Base-by-base conservation (phyloP, 352 stramenopile genomes). In the Phytophthora pseudosyringae region DNA sequence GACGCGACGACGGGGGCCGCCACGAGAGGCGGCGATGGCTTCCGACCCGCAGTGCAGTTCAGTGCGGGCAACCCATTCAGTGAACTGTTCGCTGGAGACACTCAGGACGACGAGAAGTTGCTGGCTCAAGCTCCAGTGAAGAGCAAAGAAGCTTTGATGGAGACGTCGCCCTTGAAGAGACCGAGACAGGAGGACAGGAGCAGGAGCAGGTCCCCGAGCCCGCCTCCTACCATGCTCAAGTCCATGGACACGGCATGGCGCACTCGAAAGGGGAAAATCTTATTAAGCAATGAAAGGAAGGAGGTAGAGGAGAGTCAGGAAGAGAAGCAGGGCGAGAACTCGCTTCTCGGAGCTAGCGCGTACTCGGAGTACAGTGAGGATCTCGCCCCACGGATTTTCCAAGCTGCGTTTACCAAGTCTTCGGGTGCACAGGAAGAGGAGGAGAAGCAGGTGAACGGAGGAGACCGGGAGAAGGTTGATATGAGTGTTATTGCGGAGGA, bases 51-150 rank as follows among this genome's bases (percentile, higher is more conserved):
- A 36, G 41, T 7, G 4, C 31, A 38, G 5, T 28, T 28, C 21
- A 38, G 12, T 53, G 8, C 21, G 13, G 32, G 18, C 15, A 78
- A 78, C 36, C 63, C 81, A 25, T 81, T 81, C 36, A 60, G 64
- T 26, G 76, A 88, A 4, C 49, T 88, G 50, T 88, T 93, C 28
- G 63, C 70, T 10, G 69, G 49, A 7, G 78, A 89, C 44, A 88
- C 80, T 4, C 84, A 90, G 53, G 72, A 83, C 12, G 77, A 90
- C 0, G 73, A 71, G 36, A 64, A 58, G 3, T 0, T 58, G 12
- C 10, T 41, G 35, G 3, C 21, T 11, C 36, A 49, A 40, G 21
- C 28, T 18, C 35, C 36, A 39, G 16, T 62, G 10, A 38, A 45
- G 21, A 40, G 47, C 3, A 55, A 51, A 52, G 28, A 44, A 16